Evolutionary conservation across 805 yeast genomes (phyloP).

Genomic region (Suhomyces tanzawaensis): DNA sequence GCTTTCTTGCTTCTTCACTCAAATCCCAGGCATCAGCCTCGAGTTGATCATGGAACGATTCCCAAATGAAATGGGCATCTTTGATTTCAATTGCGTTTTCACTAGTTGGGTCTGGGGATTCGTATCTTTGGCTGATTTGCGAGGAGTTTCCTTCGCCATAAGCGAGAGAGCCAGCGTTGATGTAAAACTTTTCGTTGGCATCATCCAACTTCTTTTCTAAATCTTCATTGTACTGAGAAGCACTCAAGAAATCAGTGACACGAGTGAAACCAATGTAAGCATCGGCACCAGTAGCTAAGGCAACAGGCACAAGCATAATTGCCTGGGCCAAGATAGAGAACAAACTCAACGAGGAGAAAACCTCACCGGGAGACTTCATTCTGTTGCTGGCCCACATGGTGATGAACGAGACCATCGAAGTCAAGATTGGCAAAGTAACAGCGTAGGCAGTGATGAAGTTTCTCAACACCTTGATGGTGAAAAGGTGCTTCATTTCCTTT

Average conservation of each 20-base stretch:
- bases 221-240: slow-evolving; percentile 16
- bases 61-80: slow-evolving; percentile 33
- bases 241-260: slow-evolving; percentile 20
- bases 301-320: slow-evolving; percentile 42
- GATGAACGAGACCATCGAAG: slow-evolving; percentile 46
- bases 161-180: neutral
- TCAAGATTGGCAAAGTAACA: slow-evolving; percentile 40
- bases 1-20: slow-evolving; percentile 10
- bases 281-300: slow-evolving; percentile 45
- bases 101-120: neutral
- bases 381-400: slow-evolving; percentile 46
- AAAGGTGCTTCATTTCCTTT: slow-evolving; percentile 39
- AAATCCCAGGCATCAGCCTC: slow-evolving; percentile 25
- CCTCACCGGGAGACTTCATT: slow-evolving; percentile 34
- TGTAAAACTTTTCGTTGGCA: neutral
- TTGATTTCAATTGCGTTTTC: slow-evolving; percentile 17
- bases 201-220: slow-evolving; percentile 10
- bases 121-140: neutral
- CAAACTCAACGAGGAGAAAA: slow-evolving; percentile 43
- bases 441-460: slow-evolving; percentile 44
- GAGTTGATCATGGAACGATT: slow-evolving; percentile 24
- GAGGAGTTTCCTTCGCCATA: neutral
- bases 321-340: slow-evolving; percentile 44
- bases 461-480: slow-evolving; percentile 41
- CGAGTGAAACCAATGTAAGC: slow-evolving; percentile 40